phyloP scores from a whole-genome alignment of 2,329 filamentous ascomycete species.

The Fusarium odoratissimum region DNA sequence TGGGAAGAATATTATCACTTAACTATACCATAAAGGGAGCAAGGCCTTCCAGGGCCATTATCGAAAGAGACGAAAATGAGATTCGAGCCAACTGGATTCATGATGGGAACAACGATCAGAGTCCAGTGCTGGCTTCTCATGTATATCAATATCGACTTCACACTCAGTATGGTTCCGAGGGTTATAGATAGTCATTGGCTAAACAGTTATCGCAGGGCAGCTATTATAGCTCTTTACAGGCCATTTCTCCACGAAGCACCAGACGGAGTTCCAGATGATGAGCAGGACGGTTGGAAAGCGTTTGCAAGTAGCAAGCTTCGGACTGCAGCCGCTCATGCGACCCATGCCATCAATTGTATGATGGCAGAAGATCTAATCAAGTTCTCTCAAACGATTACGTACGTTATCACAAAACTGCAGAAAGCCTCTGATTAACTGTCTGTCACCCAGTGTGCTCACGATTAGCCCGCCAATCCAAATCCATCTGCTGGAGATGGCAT shows the following conservation, averaged over 20 bases:
- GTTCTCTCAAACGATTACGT: neutral
- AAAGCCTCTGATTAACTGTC: accelerated
- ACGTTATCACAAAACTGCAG: neutral
- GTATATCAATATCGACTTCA: neutral
- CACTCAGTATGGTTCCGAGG: neutral
- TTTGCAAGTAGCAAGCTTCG: neutral
- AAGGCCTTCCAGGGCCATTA: neutral
- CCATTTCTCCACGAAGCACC: neutral
- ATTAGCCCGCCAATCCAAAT: slow-evolving; percentile 17
- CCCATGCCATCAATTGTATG: neutral
- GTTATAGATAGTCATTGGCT: neutral
- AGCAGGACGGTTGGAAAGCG: neutral
- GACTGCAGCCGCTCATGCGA: neutral
- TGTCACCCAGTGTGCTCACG: neutral
- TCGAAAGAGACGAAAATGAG: neutral
- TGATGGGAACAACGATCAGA: neutral
- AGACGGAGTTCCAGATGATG: neutral
- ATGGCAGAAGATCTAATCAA: neutral
- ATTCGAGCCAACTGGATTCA: neutral
- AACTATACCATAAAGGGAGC: neutral
- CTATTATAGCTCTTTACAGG: neutral
- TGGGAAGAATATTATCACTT: neutral
- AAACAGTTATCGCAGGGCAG: neutral
- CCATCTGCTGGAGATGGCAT: slow-evolving; percentile 4
- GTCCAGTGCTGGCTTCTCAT: neutral